Base-by-base conservation (phyloP, 345 rosid species). In the Populus pruinosa region DNA sequence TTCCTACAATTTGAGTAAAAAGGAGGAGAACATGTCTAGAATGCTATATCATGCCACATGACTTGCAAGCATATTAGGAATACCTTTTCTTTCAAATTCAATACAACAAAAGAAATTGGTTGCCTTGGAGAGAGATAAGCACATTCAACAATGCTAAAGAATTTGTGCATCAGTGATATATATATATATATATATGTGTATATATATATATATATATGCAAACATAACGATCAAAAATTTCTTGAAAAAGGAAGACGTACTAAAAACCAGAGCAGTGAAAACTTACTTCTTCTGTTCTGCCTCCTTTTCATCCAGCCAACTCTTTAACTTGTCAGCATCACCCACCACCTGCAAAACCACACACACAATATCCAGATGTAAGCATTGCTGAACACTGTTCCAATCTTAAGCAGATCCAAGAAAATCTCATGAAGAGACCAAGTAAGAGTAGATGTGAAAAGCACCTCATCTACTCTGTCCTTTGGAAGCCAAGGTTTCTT, bases 401-500 rank as follows among this genome's bases (percentile, higher is more conserved):
- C 18, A 68, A 70, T 25, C 39, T 21, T 39, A 49, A 72, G 33
- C 50, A 67, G 21, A 50, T 38, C 18, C 69, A 59, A 25, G 13
- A 70, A 69, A 23, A 67, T 64, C 33, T 56, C 70, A 68, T 5
- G 9, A 33, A 44, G 53, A 27, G 21, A 49, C 59, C 1, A 16
- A 23, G 27, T 56, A 1, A 63, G 41, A 62, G 50, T 70, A 76
- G 49, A 80, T 36, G 31, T 36, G 44, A 76, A 67, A 71, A 74
- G 31, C 13, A 96, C 99, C 98, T 92, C 97, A 68, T 88, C 86
- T 77, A 90, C 81, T 84, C 76, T 90, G 49, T 86, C 90, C 82
- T 86, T 92, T 5, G 97, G 97, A 87, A 96, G 93, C 99, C 99
- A 96, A 65, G 96, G 84, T 82, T 93, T 96, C 70, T 88, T 87